phyloP scores from a whole-genome alignment of 2,329 filamentous ascomycete species.

The Pleochaeta shiraiana region DNA sequence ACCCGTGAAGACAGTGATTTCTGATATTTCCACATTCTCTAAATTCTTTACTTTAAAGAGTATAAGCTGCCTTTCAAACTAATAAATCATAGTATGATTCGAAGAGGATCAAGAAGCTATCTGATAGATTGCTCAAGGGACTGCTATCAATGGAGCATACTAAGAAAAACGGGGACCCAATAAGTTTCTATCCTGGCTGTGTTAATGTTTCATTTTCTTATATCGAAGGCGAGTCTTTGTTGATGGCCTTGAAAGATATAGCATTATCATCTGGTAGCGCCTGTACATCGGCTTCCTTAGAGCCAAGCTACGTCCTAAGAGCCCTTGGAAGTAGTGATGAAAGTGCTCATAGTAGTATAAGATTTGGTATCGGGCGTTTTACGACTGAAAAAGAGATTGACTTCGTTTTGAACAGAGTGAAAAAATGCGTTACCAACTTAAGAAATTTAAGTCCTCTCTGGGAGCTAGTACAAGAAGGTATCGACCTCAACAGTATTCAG shows the following conservation, averaged over 20 bases:
- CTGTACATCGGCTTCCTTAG: slow-evolving; percentile 88
- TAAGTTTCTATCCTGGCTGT: slow-evolving; percentile 81
- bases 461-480: slow-evolving; percentile 93
- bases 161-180: slow-evolving; percentile 63
- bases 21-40: background rate
- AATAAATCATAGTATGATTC: slow-evolving; percentile 53
- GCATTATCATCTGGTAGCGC: slow-evolving; percentile 91
- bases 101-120: slow-evolving; percentile 62
- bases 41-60: background rate
- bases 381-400: slow-evolving; percentile 92
- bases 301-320: slow-evolving; percentile 88
- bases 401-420: slow-evolving; percentile 88
- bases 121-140: slow-evolving; percentile 62
- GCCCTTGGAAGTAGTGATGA: slow-evolving; percentile 93
- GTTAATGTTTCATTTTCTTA: slow-evolving; percentile 98
- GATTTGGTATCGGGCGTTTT: slow-evolving; percentile 93
- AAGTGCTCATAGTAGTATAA: slow-evolving; percentile 91
- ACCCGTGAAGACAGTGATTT: slow-evolving; percentile 16
- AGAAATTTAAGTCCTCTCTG: slow-evolving; percentile 88
- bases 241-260: slow-evolving; percentile 98
- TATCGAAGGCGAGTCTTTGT: slow-evolving; percentile 88
- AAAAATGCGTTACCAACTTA: slow-evolving; percentile 76
- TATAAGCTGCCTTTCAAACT: slow-evolving; percentile 6
- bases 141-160: slow-evolving; percentile 85
- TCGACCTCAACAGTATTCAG: slow-evolving; percentile 89